These are phyloP conservation scores for Spergularia bocconei DNA, from an alignment of 148 eudicot species.

Conservation along the genomic window DNA sequence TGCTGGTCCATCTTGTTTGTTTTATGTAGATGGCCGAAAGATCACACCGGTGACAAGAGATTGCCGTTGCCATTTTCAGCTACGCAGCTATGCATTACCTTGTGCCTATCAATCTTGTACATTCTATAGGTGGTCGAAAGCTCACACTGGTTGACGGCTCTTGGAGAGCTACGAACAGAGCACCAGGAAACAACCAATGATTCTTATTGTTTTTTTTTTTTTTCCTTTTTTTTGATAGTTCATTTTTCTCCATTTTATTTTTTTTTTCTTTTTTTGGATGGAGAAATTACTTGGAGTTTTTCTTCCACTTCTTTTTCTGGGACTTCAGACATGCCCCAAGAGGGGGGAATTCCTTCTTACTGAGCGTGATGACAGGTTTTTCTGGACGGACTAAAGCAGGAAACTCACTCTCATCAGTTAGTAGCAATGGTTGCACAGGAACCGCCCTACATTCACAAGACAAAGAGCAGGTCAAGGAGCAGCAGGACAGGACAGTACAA, in stretches of 20 bases:
- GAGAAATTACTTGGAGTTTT: not conserved
- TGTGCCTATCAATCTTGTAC: not conserved
- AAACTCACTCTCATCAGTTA: constrained; percentile 31
- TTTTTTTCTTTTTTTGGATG: not conserved
- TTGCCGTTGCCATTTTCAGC: not conserved
- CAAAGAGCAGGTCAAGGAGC: constrained; percentile 1
- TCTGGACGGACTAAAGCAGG: constrained; percentile 25
- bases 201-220: not conserved
- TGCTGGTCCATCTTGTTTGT: not conserved
- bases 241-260: not conserved
- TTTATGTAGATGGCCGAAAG: not conserved
- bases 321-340: constrained; percentile 19
- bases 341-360: constrained; percentile 37
- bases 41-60: not conserved
- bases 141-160: not conserved
- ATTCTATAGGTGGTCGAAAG: not conserved
- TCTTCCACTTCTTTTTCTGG: constrained; percentile 17
- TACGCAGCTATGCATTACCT: not conserved
- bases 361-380: constrained; percentile 15
- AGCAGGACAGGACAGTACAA: not conserved
- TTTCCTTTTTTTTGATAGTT: not conserved
- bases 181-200: not conserved
- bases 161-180: not conserved
- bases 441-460: constrained; percentile 29
- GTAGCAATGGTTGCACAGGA: constrained; percentile 21